phyloP scores from a whole-genome alignment of 495 filamentous ascomycete species.

The Aspergillus funiculosus region DNA sequence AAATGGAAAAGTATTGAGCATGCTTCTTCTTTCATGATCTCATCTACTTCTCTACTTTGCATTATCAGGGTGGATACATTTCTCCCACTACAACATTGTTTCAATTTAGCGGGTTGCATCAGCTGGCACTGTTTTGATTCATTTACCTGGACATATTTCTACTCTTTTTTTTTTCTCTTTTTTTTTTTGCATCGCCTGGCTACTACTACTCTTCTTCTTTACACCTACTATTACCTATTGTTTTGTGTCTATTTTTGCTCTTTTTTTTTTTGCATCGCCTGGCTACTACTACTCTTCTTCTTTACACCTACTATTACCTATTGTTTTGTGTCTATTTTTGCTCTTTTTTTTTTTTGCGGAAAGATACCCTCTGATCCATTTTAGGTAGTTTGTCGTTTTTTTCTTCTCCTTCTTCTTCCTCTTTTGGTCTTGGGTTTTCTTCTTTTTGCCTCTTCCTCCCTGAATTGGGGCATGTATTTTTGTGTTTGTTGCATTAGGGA shows the following conservation, averaged over 20 bases:
- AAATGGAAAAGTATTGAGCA: no score
- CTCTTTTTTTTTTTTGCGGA: slow-evolving; percentile 10
- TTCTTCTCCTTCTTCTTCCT: slow-evolving; percentile 34
- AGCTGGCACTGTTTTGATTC: slow-evolving; percentile 21
- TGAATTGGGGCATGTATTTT: background rate
- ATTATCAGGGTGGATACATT: slow-evolving; percentile 9
- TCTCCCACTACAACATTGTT: no score
- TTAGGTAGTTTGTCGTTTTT: slow-evolving; percentile 55
- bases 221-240: no score
- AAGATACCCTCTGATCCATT: slow-evolving; percentile 46
- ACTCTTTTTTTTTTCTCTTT: slow-evolving; percentile 13
- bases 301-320: no score
- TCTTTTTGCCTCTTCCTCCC: background rate
- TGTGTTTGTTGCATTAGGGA: background rate
- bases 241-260: background rate
- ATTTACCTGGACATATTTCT: slow-evolving; percentile 1
- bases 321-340: slow-evolving; percentile 2
- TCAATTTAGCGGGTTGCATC: slow-evolving; percentile 26
- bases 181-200: slow-evolving; percentile 11
- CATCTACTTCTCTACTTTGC: background rate
- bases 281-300: background rate
- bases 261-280: background rate
- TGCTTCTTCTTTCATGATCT: no score
- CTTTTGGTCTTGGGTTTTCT: background rate
- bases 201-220: slow-evolving; percentile 1